Percentiles rank a stretch among this genome's conserved stretches.
Conservation (phyloP, 2,329 filamentous ascomycete species). For the Trichoderma atrobrunneum region DNA sequence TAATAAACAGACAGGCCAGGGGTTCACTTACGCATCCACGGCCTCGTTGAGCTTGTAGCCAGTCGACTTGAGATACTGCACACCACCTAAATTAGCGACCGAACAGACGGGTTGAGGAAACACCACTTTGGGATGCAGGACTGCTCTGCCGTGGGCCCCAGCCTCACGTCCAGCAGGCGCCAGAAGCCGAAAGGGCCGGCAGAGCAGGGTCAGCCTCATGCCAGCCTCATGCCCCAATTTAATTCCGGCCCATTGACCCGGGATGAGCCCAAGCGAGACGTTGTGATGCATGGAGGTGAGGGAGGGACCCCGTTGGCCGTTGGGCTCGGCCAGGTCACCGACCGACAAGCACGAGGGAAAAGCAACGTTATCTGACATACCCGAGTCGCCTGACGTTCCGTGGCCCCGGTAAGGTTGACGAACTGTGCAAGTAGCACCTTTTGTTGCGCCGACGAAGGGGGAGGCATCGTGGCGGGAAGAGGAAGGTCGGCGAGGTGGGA, state of each 20-base stretch:
- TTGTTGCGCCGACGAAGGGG: slow-evolving; percentile 38
- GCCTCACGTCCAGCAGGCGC: slow-evolving; percentile 11
- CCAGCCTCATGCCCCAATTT: slow-evolving; percentile 18
- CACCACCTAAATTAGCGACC: slow-evolving; percentile 15
- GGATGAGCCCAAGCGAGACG: slow-evolving; percentile 14
- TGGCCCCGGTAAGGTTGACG: slow-evolving; percentile 41
- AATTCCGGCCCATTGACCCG: slow-evolving; percentile 12
- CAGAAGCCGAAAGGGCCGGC: slow-evolving; percentile 14
- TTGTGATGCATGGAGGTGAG: slow-evolving; percentile 5
- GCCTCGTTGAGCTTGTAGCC: slow-evolving; percentile 53
- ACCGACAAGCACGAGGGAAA: background rate
- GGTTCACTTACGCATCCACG: slow-evolving; percentile 54
- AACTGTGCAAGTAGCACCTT: slow-evolving; percentile 44
- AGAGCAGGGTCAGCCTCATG: slow-evolving; percentile 14
- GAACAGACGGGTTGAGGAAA: slow-evolving; percentile 4
- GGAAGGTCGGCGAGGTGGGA: slow-evolving; percentile 10
- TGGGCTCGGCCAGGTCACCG: background rate
- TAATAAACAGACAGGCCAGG: background rate
- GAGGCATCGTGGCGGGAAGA: slow-evolving; percentile 33
- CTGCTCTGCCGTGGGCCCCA: slow-evolving; percentile 1
- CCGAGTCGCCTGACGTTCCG: slow-evolving; percentile 43
- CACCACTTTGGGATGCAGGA: slow-evolving; percentile 12
- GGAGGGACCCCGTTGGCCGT: background rate
- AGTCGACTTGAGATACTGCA: slow-evolving; percentile 47
- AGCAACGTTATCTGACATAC: slow-evolving; percentile 36